phyloP scores from a whole-genome alignment of 129 eudicot species.

The Deinandra increscens region DNA sequence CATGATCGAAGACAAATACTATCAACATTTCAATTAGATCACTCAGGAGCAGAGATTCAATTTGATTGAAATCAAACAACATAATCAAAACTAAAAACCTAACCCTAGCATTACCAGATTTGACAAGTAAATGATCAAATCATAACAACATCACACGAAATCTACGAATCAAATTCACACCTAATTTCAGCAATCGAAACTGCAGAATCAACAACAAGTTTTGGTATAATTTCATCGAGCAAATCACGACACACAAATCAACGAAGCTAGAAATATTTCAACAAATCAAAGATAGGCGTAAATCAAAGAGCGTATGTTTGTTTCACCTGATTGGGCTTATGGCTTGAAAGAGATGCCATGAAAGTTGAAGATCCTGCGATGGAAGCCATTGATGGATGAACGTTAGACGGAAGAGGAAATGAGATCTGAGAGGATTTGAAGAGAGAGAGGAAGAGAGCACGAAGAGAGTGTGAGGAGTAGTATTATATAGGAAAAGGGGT shows the following conservation, averaged over 20 bases:
- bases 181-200: not conserved
- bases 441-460: constrained; percentile 57
- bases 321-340: constrained; percentile 58
- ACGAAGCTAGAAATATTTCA: not conserved
- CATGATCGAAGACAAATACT: too few relatives aligned
- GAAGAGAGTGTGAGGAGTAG: constrained; percentile 56
- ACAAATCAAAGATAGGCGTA: too few relatives aligned
- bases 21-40: too few relatives aligned
- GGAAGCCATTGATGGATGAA: constrained; percentile 75
- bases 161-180: too few relatives aligned
- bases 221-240: too few relatives aligned
- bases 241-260: too few relatives aligned
- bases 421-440: constrained; percentile 27
- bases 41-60: too few relatives aligned
- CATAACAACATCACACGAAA: too few relatives aligned
- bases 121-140: too few relatives aligned
- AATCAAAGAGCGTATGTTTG: not conserved
- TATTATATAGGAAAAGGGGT: constrained; percentile 32
- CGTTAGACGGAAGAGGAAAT: too few relatives aligned
- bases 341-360: constrained; percentile 42
- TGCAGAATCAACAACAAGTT: not conserved
- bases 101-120: not conserved
- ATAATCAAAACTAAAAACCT: not conserved
- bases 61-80: too few relatives aligned
- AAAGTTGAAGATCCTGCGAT: constrained; percentile 50